phyloP scores from a whole-genome alignment of 2,329 filamentous ascomycete species.

The Epichloe gansuensis region DNA sequence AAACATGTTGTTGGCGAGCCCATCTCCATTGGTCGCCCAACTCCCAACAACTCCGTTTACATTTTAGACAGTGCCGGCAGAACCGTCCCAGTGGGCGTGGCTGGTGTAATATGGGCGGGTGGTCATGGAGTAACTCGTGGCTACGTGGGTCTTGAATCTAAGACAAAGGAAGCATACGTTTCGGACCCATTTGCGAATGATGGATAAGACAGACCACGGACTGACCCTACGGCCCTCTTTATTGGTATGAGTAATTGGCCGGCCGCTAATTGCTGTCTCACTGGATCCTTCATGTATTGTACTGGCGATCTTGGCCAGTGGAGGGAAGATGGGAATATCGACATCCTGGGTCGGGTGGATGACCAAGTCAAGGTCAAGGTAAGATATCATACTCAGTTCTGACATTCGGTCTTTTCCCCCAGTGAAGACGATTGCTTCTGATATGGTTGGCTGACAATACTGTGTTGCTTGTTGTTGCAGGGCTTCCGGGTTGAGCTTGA shows the following conservation, averaged over 20 bases:
- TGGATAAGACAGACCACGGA: constrained; percentile 25
- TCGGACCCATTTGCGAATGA: constrained; percentile 37
- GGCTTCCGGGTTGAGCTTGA: constrained; percentile 50
- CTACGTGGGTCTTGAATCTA: constrained; percentile 39
- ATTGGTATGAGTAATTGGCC: constrained; percentile 3
- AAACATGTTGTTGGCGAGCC: constrained; percentile 31
- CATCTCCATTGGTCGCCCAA: constrained; percentile 41
- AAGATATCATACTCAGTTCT: constrained; percentile 5
- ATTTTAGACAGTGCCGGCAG: constrained; percentile 34
- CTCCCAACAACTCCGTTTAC: constrained; percentile 44
- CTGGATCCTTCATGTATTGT: constrained; percentile 40
- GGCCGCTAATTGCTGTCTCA: constrained; percentile 5
- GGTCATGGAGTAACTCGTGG: constrained; percentile 41
- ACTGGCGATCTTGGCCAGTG: constrained; percentile 47
- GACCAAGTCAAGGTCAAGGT: constrained; percentile 50
- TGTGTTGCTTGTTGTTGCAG: constrained; percentile 10
- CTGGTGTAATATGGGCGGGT: constrained; percentile 44
- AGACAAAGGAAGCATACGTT: constrained; percentile 37
- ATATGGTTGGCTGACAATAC: background rate
- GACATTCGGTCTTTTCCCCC: background rate
- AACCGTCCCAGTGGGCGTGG: constrained; percentile 32
- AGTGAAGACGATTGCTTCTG: background rate
- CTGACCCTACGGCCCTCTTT: background rate
- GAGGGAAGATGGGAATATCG: constrained; percentile 38
- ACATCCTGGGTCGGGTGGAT: constrained; percentile 44